Evolutionary conservation across 805 yeast species (phyloP).

Genomic region (Zygoascus biomembranicola): DNA sequence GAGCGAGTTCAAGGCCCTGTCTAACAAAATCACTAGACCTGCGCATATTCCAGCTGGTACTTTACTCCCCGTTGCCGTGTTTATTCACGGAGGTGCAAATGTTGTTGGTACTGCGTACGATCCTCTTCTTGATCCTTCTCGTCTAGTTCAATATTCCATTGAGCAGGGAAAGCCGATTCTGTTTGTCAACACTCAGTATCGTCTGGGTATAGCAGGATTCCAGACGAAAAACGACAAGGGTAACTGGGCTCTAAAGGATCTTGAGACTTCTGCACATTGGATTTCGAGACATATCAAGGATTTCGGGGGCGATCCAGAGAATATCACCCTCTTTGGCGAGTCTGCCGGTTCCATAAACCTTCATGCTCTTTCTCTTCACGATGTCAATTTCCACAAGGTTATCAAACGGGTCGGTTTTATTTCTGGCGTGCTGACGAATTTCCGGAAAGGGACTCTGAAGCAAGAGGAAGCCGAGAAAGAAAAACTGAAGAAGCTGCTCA

Average conservation of each 20-base stretch:
- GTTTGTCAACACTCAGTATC: neutral
- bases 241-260: slow-evolving; percentile 42
- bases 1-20: neutral
- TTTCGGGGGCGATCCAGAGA: slow-evolving; percentile 42
- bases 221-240: slow-evolving; percentile 8
- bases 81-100: slow-evolving; percentile 34
- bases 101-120: slow-evolving; percentile 25
- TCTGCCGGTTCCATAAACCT: slow-evolving; percentile 33
- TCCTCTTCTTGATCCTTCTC: neutral
- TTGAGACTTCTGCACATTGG: slow-evolving; percentile 40
- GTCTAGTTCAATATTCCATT: neutral
- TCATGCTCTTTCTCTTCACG: neutral
- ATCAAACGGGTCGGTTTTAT: neutral
- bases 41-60: slow-evolving; percentile 1
- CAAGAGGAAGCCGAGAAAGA: neutral
- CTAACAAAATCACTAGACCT: neutral
- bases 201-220: neutral
- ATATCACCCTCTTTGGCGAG: slow-evolving; percentile 39
- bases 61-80: slow-evolving; percentile 30
- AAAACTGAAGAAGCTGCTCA: neutral
- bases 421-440: neutral
- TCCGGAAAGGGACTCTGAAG: neutral
- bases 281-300: slow-evolving; percentile 32
- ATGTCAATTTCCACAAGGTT: neutral
- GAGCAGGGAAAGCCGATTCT: neutral